These are phyloP conservation scores for Crinitomyces ghanaensis DNA, from an alignment of 805 yeast genomes.

Conservation along the genomic window DNA sequence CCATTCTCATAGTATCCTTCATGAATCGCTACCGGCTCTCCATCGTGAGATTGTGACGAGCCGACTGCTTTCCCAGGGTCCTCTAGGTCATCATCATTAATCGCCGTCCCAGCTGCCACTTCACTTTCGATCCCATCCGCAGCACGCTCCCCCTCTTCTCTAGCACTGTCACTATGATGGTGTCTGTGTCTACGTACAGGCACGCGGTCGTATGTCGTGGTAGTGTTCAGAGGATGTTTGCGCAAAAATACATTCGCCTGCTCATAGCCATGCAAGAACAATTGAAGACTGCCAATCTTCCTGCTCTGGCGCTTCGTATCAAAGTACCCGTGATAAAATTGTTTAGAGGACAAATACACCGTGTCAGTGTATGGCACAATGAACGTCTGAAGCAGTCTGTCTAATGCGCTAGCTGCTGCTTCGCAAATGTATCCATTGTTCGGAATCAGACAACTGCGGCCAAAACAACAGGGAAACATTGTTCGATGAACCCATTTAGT, in stretches of 20 bases:
- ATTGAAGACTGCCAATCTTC: constrained; percentile 59
- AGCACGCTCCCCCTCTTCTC: not conserved
- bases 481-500: constrained; percentile 69
- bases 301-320: constrained; percentile 26
- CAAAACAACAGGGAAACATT: constrained; percentile 67
- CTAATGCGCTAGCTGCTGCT: constrained; percentile 59
- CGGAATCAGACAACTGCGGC: constrained; percentile 60
- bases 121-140: too few relatives aligned
- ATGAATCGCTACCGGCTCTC: too few relatives aligned
- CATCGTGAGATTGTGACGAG: too few relatives aligned
- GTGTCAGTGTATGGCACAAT: constrained; percentile 60
- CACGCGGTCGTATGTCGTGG: not conserved
- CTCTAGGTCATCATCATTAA: not conserved
- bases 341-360: constrained; percentile 36
- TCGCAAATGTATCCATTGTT: constrained; percentile 64
- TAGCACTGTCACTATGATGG: not conserved
- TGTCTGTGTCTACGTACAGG: not conserved
- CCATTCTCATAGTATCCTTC: too few relatives aligned
- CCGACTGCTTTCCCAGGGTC: not conserved
- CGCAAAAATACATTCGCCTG: constrained; percentile 52
- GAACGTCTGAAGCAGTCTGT: constrained; percentile 43
- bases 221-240: constrained; percentile 43
- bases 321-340: constrained; percentile 41
- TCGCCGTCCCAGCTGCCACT: too few relatives aligned
- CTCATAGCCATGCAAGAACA: constrained; percentile 45